These are phyloP conservation scores for Suillus ampliporus DNA, from an alignment of 768 basidiomycete genomes.

Conservation along the genomic window DNA sequence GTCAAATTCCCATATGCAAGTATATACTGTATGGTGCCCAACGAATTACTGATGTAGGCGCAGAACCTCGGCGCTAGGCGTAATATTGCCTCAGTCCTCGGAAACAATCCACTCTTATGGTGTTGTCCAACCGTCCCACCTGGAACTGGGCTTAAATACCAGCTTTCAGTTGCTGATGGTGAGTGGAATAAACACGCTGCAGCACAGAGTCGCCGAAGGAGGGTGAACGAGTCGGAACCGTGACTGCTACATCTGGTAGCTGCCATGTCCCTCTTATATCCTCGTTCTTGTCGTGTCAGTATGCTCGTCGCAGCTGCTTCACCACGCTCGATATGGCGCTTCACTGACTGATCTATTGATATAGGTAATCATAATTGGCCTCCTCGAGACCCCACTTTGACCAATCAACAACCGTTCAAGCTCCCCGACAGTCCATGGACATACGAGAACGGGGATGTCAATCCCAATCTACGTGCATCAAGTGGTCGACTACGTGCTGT, in stretches of 20 bases:
- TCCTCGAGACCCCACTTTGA: conserved; percentile 62
- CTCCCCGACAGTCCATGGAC: conserved; percentile 82
- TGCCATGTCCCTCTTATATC: conserved; percentile 12
- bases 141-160: conserved; percentile 80
- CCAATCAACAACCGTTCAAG: conserved; percentile 45
- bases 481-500: conserved; percentile 47
- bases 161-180: conserved; percentile 74
- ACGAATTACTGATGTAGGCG: conserved; percentile 17
- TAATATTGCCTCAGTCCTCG: conserved; percentile 83
- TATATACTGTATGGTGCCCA: conserved; percentile 5
- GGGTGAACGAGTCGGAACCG: conserved; percentile 12
- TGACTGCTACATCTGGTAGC: conserved; percentile 6
- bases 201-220: conserved; percentile 18
- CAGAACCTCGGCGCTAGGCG: conserved; percentile 79
- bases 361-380: conserved; percentile 64
- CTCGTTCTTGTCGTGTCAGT: conserved; percentile 11
- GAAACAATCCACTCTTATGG: conserved; percentile 78
- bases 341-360: conserved; percentile 36
- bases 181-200: conserved; percentile 62
- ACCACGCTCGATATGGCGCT: conserved; percentile 15
- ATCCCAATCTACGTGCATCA: conserved; percentile 75
- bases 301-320: conserved; percentile 6
- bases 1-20: conserved; percentile 93
- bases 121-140: conserved; percentile 73
- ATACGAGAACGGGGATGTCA: conserved; percentile 76